These are phyloP conservation scores for Cucurbita moschata DNA, from an alignment of 306 rosid genomes.

Conservation along the genomic window DNA sequence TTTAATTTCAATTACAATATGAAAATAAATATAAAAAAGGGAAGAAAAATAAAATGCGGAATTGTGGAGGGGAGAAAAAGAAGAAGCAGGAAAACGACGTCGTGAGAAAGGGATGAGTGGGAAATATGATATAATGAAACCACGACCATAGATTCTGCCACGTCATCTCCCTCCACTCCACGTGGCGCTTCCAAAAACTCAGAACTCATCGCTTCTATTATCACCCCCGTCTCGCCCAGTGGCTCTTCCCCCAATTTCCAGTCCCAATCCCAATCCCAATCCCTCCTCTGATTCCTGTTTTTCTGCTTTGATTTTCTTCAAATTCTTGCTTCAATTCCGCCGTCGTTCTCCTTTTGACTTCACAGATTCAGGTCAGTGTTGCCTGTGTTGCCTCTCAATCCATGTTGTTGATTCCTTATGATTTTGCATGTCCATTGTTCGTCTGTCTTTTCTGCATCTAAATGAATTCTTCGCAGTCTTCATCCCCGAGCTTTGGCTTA, in stretches of 20 bases:
- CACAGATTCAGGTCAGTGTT: not conserved
- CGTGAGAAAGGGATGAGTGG: not conserved
- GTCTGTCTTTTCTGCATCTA: constrained; percentile 11
- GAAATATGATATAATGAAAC: not conserved
- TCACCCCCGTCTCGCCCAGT: not conserved
- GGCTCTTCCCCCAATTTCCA: not conserved
- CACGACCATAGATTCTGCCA: not conserved
- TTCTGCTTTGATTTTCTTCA: not conserved
- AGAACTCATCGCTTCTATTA: not conserved
- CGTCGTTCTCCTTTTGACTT: not conserved
- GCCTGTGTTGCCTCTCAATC: constrained; percentile 7
- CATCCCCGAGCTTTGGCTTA: constrained; percentile 30
- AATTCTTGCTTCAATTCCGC: not conserved
- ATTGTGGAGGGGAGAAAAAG: not conserved
- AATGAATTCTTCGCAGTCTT: constrained; percentile 48
- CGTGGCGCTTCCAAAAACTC: not conserved
- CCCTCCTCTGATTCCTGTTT: not conserved
- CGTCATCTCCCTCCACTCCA: constrained; percentile 6
- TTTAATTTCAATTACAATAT: too few species aligned
- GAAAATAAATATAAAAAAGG: too few species aligned
- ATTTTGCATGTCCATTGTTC: constrained; percentile 14
- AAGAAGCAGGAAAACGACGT: not conserved
- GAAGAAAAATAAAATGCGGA: not conserved
- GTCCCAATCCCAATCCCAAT: not conserved
- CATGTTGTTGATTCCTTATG: constrained; percentile 20